Conservation (phyloP, 1,284 basidiomycete genomes). For the Ganoderma sp. region DNA sequence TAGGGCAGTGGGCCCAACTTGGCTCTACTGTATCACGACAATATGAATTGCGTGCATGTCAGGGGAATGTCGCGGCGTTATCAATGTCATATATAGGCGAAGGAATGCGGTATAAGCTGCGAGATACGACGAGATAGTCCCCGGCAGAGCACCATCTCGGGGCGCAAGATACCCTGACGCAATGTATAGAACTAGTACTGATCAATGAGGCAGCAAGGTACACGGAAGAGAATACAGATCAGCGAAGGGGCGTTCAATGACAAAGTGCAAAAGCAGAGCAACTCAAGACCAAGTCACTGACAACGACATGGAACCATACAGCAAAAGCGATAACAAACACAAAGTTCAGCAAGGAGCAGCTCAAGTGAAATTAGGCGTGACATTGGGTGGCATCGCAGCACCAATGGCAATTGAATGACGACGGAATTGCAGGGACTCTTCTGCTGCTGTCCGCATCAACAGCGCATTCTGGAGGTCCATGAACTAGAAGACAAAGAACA, state of each 20-base stretch:
- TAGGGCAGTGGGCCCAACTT: too few species aligned
- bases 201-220: background rate
- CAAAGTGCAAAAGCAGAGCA: too few species aligned
- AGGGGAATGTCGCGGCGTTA: too few species aligned
- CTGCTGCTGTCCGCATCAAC: conserved; percentile 24
- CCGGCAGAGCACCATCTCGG: too few species aligned
- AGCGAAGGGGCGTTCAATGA: background rate
- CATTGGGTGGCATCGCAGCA: conserved; percentile 15
- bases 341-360: background rate
- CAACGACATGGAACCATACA: background rate
- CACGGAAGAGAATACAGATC: background rate
- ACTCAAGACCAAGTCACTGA: background rate
- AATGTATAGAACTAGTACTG: too few species aligned
- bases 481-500: conserved; percentile 31
- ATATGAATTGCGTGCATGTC: background rate
- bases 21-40: background rate
- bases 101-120: too few species aligned
- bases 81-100: too few species aligned
- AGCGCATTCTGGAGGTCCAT: conserved; percentile 36
- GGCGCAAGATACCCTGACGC: too few species aligned
- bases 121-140: too few species aligned
- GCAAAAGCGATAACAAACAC: background rate
- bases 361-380: conserved; percentile 1
- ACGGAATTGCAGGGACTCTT: conserved; percentile 23
- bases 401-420: conserved; percentile 32